These are phyloP conservation scores for Dendrobium huoshanense DNA, from an alignment of 106 monocot species.

Conservation along the genomic window DNA sequence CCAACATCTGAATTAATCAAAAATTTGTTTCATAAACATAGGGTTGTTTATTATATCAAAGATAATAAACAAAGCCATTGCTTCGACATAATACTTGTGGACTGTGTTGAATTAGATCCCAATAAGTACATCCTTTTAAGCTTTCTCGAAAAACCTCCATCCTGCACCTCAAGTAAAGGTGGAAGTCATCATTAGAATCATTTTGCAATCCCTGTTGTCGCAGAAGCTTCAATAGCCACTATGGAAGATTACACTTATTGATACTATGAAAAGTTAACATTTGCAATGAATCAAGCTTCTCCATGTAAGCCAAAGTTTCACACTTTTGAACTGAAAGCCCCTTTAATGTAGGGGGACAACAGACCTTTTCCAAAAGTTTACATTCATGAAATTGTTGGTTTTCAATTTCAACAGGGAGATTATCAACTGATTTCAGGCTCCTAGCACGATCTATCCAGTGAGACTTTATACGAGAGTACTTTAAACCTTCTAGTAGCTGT, in stretches of 20 bases:
- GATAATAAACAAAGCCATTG: neutral
- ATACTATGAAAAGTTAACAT: neutral
- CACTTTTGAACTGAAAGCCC: neutral
- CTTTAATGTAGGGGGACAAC: neutral
- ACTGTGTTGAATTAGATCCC: conserved; percentile 23
- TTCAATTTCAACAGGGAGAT: neutral
- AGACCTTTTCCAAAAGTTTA: neutral
- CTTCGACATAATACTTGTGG: conserved; percentile 4
- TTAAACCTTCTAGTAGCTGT: conserved; percentile 12
- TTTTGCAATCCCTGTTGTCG: neutral
- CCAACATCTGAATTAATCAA: neutral
- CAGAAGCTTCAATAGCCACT: conserved; percentile 8
- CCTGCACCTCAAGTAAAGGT: neutral
- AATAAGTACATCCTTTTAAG: conserved; percentile 15
- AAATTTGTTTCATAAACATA: conserved; percentile 21
- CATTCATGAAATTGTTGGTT: neutral
- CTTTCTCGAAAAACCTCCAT: neutral
- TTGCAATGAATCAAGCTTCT: neutral
- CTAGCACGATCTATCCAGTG: neutral
- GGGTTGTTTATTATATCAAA: conserved; percentile 21
- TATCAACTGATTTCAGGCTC: neutral
- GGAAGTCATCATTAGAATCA: neutral
- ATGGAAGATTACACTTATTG: conserved; percentile 3
- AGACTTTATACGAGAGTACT: conserved; percentile 4
- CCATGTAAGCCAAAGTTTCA: neutral